These are phyloP conservation scores for Flueggea neowawraea DNA, from an alignment of 441 rosid species.

Conservation along the genomic window DNA sequence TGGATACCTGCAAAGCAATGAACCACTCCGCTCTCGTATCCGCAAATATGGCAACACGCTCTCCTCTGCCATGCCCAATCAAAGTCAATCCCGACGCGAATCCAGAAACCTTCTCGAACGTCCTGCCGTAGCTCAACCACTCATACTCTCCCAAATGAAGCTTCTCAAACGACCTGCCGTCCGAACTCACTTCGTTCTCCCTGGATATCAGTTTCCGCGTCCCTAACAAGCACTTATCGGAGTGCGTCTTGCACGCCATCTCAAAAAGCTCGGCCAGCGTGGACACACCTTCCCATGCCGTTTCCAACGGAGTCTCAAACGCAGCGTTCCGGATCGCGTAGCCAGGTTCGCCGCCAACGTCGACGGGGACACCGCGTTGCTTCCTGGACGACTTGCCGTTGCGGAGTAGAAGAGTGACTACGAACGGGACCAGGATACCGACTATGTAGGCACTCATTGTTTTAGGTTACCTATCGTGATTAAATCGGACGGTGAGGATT, in stretches of 20 bases:
- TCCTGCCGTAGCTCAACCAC: conserved; percentile 67
- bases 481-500: too few relatives aligned
- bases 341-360: conserved; percentile 87
- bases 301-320: conserved; percentile 52
- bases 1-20: conserved; percentile 80
- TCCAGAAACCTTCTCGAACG: conserved; percentile 57
- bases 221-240: conserved; percentile 62
- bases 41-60: conserved; percentile 93
- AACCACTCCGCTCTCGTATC: conserved; percentile 99
- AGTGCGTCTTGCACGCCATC: conserved; percentile 58
- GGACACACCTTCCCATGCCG: conserved; percentile 76
- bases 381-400: conserved; percentile 49
- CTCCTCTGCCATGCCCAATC: conserved; percentile 68
- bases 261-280: conserved; percentile 96
- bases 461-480: background rate
- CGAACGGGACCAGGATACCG: conserved; percentile 72
- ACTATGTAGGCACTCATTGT: conserved; percentile 75
- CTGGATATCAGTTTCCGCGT: conserved; percentile 65
- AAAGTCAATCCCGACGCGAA: conserved; percentile 85
- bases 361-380: conserved; percentile 76
- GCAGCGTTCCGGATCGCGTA: conserved; percentile 58
- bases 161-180: conserved; percentile 85
- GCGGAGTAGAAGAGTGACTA: conserved; percentile 58
- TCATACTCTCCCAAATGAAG: conserved; percentile 94
- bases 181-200: conserved; percentile 54